Percentiles rank a stretch among this genome's conserved stretches.
These are phyloP conservation scores for Neonectria sp. DNA, from an alignment of 2,329 filamentous ascomycete genomes.

Conservation along the genomic window DNA sequence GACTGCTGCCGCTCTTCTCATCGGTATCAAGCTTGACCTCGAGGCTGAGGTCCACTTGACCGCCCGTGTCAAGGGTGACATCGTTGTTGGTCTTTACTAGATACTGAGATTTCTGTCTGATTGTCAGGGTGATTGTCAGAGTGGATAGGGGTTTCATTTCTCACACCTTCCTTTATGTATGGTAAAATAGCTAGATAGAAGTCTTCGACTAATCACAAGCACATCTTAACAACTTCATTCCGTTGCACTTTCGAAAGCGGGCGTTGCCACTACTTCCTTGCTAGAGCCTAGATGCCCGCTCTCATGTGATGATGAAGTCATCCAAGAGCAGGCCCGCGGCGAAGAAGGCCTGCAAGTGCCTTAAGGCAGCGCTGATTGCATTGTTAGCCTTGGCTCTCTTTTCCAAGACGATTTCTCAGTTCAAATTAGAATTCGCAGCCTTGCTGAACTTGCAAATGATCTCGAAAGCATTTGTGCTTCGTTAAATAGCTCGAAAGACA, in stretches of 20 bases:
- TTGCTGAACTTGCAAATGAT: no score
- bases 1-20: constrained; percentile 70
- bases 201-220: not conserved
- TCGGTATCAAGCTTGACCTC: constrained; percentile 75
- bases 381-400: no score
- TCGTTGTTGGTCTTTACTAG: constrained; percentile 61
- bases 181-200: not conserved
- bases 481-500: no score
- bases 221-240: not conserved
- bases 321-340: no score
- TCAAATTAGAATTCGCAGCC: no score
- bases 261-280: no score
- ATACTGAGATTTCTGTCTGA: not conserved
- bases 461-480: no score
- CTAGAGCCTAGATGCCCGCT: no score
- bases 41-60: constrained; percentile 75
- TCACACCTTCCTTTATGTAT: constrained; percentile 3
- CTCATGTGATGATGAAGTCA: no score
- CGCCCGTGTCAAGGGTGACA: constrained; percentile 72
- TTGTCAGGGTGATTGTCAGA: not conserved
- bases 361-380: no score
- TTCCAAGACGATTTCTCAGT: no score
- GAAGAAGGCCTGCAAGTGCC: no score
- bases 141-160: not conserved
- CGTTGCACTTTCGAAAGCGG: not conserved